Percentiles rank a stretch among this genome's conserved stretches.
phyloP scores from a whole-genome alignment of 176 grass and related monocot genomes.

The Oryza meyeriana region DNA sequence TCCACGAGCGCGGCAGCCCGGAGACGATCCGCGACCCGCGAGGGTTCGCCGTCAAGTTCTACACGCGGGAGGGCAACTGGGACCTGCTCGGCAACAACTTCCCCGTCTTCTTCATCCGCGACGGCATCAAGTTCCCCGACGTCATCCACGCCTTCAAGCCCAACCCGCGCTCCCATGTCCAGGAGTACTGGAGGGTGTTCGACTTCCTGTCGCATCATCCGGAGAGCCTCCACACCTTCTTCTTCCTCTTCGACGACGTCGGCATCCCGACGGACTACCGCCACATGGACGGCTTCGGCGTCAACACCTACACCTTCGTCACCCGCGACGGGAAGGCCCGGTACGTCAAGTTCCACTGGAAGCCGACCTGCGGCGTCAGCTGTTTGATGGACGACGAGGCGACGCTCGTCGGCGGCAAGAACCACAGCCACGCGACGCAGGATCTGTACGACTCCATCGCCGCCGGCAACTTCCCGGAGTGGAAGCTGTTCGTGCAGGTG shows the following conservation, averaged over 20 bases:
- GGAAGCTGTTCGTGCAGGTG: conserved; percentile 91
- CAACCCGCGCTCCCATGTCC: conserved; percentile 71
- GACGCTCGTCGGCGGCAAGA: conserved; percentile 51
- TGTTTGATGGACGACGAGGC: conserved; percentile 81
- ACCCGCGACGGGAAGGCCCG: conserved; percentile 38
- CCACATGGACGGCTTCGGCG: conserved; percentile 89
- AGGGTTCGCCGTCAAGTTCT: conserved; percentile 95
- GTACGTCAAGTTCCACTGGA: conserved; percentile 97
- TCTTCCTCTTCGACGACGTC: conserved; percentile 96
- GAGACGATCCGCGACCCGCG: conserved; percentile 94
- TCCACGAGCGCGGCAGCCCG: conserved; percentile 82
- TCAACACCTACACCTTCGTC: conserved; percentile 93
- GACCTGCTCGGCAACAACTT: conserved; percentile 94
- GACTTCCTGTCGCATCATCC: conserved; percentile 80
- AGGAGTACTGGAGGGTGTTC: conserved; percentile 91
- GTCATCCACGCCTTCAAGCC: conserved; percentile 96
- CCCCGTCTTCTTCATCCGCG: conserved; percentile 96
- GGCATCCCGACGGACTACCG: conserved; percentile 78
- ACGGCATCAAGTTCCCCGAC: conserved; percentile 92
- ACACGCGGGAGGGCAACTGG: conserved; percentile 89
- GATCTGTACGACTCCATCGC: conserved; percentile 88
- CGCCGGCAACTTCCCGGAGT: conserved; percentile 71
- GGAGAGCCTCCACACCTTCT: conserved; percentile 91
- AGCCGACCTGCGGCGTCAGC: conserved; percentile 71
- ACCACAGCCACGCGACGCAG: conserved; percentile 93